Base-by-base conservation (phyloP, 192 early-diverging fungal genomes). In the Coemansia sp. region DNA sequence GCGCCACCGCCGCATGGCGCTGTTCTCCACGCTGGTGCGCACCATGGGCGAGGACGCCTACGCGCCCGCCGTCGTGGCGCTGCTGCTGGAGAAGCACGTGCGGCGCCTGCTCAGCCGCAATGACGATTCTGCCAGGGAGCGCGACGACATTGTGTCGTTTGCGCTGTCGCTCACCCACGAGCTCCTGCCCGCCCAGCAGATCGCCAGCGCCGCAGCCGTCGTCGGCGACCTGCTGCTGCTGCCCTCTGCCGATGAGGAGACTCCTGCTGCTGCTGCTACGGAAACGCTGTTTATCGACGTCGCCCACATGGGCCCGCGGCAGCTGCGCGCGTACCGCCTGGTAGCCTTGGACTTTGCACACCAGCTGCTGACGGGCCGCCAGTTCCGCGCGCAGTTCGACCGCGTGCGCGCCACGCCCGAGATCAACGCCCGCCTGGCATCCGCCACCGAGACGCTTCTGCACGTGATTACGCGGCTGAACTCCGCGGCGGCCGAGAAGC, bases 1-100 rank as follows among this genome's bases (percentile, higher is more conserved):
- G 46, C 89, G 90, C 50, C 95, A 97, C 77, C 87, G 97, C 53
- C 89, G 96, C 59, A 86, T 96, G 57, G 80, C 92, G 34, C 84
- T 99, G 37, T 98, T 97, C 74, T 88, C 90, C 3, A 85, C 93
- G 13, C 73, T 99, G 31, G 88, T 95, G 40, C 63, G 82, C 6
- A 93, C 94, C 0, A 82, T 99, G 62, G 97, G 95, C 31, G 84
- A 88, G 24, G 77, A 85, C 19, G 78, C 87, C 29, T 95, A 90
- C 81, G 83, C 97, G 65, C 84, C 89, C 37, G 85, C 88, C 8
- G 88, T 95, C 45, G 81, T 90, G 9, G 79, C 89, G 19, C 67
- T 95, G 71, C 74, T 96, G 17, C 73, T 96, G 16, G 90, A 95
- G 70, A 87, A 89, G 68, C 79, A 89, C 54, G 85, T 85, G 14